Base-by-base conservation (phyloP, 192 early-diverging fungal species). In the Haplosporangium gracile region DNA sequence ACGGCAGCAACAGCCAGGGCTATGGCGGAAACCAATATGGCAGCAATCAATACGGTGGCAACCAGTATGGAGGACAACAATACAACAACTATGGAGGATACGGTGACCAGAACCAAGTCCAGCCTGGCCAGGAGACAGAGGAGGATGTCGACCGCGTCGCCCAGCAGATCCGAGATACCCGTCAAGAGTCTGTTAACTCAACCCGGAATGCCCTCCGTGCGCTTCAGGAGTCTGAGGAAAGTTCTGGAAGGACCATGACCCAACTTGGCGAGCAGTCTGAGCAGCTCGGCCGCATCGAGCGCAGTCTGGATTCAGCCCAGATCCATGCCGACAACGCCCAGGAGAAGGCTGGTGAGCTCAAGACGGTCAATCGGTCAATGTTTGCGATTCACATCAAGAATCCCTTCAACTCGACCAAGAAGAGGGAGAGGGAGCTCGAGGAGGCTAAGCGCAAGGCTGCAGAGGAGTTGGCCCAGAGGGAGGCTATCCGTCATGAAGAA, bases 361-460 rank as follows among this genome's bases (percentile, higher is more conserved):
- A 93, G 77, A 89, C 92, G 5, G 88, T 96, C 24, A 96, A 95
- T 83, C 91, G 92, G 74, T 96, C 95, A 29, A 96, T 96, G 70
- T 95, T 96, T 87, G 91, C 93, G 16, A 88, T 93, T 18, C 92
- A 93, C 42, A 79, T 95, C 57, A 90, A 91, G 72, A 95, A 95
- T 65, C 95, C 95, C 65, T 94, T 96, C 87, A 93, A 72, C 40
- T 92, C 89, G 43, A 91, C 89, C 68, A 91, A 92, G 88, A 90
- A 91, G 63, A 92, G 93, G 70, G 90, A 91, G 45, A 78, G 72
- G 4, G 94, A 95, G 81, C 60, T 94, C 18, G 90, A 90, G 53
- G 83, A 90, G 55, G 82, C 89, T 20, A 77, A 89, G 63, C 88
- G 77, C 42, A 87, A 93, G 68, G 90, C 93, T 70, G 88, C 88